phyloP scores from a whole-genome alignment of 768 basidiomycete species.

The Boletellus ananas region DNA sequence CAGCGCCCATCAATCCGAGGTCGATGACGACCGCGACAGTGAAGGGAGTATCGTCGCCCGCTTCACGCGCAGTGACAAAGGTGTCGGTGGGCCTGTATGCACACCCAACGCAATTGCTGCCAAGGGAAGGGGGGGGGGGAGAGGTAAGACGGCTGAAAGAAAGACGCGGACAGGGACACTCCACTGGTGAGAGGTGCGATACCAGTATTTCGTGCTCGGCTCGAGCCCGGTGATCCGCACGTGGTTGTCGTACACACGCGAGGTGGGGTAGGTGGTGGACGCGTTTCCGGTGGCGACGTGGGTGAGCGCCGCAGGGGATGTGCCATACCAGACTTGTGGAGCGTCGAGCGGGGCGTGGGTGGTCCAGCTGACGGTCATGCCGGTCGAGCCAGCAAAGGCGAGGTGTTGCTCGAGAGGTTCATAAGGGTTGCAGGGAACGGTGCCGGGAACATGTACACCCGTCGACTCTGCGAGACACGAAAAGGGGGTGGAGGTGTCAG shows the following conservation, averaged over 20 bases:
- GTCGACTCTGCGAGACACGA: conserved; percentile 28
- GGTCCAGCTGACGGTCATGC: conserved; percentile 29
- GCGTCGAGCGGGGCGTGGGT: conserved; percentile 17
- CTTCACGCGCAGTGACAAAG: conserved; percentile 21
- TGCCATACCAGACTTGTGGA: conserved; percentile 26
- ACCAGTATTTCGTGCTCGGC: conserved; percentile 27
- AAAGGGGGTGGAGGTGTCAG: conserved; percentile 6
- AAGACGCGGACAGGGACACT: not conserved
- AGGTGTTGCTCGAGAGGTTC: conserved; percentile 27
- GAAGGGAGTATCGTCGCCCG: conserved; percentile 19
- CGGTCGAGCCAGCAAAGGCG: conserved; percentile 22
- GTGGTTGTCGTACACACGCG: conserved; percentile 28
- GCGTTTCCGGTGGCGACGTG: conserved; percentile 15
- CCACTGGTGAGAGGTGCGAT: conserved; percentile 26
- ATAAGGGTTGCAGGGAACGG: conserved; percentile 26
- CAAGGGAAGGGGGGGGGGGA: not conserved
- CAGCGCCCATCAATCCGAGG: conserved; percentile 27
- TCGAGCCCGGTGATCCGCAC: conserved; percentile 24
- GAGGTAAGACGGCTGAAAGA: not conserved
- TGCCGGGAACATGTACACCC: conserved; percentile 26
- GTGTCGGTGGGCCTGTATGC: conserved; percentile 24
- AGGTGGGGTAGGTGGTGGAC: conserved; percentile 23
- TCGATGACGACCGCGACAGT: conserved; percentile 24
- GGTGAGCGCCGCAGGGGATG: conserved; percentile 15
- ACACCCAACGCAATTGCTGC: conserved; percentile 26